Percentiles rank a stretch among this genome's conserved stretches.
Conservation (phyloP, 2,329 filamentous ascomycete genomes). For the Colletotrichum liriopes region DNA sequence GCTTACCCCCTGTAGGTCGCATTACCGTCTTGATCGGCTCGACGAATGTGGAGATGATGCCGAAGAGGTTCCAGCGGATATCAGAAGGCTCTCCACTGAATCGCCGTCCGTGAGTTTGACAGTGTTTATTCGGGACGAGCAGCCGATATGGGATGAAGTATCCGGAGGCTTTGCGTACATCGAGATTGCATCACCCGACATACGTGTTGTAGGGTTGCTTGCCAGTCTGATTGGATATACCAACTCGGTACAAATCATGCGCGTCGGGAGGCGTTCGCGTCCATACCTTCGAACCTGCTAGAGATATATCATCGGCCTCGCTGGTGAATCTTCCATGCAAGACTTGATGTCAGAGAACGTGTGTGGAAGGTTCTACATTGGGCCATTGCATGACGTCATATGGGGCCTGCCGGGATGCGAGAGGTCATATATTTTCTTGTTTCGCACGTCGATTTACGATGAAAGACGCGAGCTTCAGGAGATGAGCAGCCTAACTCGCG, state of each 20-base stretch:
- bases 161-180: not conserved
- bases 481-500: no score
- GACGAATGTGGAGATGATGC: not conserved
- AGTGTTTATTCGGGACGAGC: not conserved
- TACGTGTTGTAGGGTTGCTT: not conserved
- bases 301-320: not conserved
- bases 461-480: no score
- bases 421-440: no score
- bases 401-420: no score
- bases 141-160: not conserved
- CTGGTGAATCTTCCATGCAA: not conserved
- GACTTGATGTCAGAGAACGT: not conserved
- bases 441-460: no score
- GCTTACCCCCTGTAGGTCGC: not conserved
- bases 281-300: not conserved
- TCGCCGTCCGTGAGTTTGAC: not conserved
- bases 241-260: not conserved
- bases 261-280: not conserved
- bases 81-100: not conserved
- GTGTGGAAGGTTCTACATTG: no score
- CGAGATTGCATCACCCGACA: not conserved
- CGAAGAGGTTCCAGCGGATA: not conserved
- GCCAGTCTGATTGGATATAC: not conserved
- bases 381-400: no score
- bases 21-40: not conserved